Base-by-base conservation (phyloP, 2,329 filamentous ascomycete genomes). In the Pseudocercospora fuligena region DNA sequence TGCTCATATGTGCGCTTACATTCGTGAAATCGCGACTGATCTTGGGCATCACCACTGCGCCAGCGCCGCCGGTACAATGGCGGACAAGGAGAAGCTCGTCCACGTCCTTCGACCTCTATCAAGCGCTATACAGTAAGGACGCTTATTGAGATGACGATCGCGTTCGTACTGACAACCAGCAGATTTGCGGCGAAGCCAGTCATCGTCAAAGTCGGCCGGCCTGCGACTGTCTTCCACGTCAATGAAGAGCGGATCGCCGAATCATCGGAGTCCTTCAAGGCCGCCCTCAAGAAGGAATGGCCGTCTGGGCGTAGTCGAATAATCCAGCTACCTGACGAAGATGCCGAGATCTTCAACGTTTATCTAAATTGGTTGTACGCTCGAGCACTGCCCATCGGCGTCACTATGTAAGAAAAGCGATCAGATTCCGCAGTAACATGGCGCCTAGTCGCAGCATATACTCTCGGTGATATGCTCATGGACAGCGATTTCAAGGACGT, bases 401-500 rank as follows among this genome's bases (percentile, higher is more conserved):
- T n/a, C n/a, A 51, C 27, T 27, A 27, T 6, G 27, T 3, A 27
- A 6, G 27, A 27, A 27, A 27, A 3, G 27, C 27, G 27, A 27
- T 27, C 27, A 27, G 27, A 3, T 27, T 27, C 27, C 27, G 6
- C 3, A 27, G 27, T 27, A 27, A 27, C 3, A 7, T n/a, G 7
- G 14, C 40, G 40, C 12, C 19, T 65, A 12, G 33, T 61, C 19
- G 16, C 29, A 0, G 36, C 46, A 7, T 68, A 70, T 36, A 11
- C 33, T 2, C 63, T 66, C 3, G 68, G 66, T 5, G 63, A 68
- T 46, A 54, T 59, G 25, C 53, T 70, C 3, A 19, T 66, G 19
- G 66, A 65, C 23, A 4, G 11, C 4, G 63, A 65, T 27, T 63
- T 70, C 65, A 70, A 68, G 21, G 66, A 70, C 36, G 61, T 58